Evolutionary conservation across 495 filamentous ascomycete species (phyloP).

Genomic region (Ramalina intermedia): DNA sequence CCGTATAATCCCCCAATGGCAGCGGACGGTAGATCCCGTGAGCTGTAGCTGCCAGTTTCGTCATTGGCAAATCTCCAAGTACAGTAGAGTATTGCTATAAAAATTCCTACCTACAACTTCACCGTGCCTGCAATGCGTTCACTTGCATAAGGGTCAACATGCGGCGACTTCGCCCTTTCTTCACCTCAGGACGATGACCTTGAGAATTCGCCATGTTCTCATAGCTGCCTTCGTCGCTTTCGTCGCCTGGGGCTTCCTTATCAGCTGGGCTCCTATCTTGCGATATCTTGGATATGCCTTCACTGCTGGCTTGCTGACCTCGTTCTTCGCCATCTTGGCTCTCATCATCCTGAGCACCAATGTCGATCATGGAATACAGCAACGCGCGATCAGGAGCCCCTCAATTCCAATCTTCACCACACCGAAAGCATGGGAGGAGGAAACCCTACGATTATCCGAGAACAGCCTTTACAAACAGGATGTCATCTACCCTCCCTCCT

Average conservation of each 20-base stretch:
- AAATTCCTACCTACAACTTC: too few species aligned
- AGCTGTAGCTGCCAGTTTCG: too few species aligned
- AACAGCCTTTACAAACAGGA: constrained; percentile 32
- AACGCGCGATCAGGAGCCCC: constrained; percentile 24
- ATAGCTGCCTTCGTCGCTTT: constrained; percentile 56
- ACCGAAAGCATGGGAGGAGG: constrained; percentile 50
- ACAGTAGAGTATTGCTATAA: too few species aligned
- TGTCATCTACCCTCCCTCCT: constrained; percentile 64
- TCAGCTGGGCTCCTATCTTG: constrained; percentile 63
- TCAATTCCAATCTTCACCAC: constrained; percentile 45
- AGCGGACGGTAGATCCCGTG: too few species aligned
- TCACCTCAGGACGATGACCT: constrained; percentile 47
- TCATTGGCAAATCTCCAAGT: too few species aligned
- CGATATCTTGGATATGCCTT: constrained; percentile 74
- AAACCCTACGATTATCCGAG: constrained; percentile 44
- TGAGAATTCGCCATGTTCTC: constrained; percentile 61
- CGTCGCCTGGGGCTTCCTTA: constrained; percentile 71
- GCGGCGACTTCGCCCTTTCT: constrained; percentile 6
- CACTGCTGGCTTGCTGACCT: constrained; percentile 46
- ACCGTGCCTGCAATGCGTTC: not conserved
- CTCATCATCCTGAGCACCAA: constrained; percentile 48
- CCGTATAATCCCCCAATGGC: too few species aligned
- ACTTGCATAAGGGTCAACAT: constrained; percentile 8
- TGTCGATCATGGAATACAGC: constrained; percentile 28
- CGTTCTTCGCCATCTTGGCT: constrained; percentile 36